phyloP scores from a whole-genome alignment of 2,329 filamentous ascomycete species.

The Paecilomyces formosus region DNA sequence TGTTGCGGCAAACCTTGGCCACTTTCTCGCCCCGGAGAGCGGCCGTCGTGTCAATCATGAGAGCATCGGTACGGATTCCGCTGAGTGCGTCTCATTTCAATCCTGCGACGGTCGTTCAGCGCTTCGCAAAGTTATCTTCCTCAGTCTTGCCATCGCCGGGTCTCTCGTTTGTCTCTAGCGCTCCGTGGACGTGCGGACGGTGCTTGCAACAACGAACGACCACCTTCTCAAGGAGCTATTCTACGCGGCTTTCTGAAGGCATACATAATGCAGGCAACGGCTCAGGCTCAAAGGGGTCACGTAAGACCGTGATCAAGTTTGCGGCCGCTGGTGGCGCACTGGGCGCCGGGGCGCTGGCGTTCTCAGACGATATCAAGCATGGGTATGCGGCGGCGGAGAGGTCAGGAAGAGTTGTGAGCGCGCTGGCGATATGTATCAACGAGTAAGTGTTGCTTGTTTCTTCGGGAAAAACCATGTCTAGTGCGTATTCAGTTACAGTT shows the following conservation, averaged over 20 bases:
- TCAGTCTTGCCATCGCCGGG: not conserved
- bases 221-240: not conserved
- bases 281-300: slow-evolving; percentile 8
- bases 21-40: not conserved
- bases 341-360: slow-evolving; percentile 39
- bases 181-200: slow-evolving; percentile 13
- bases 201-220: slow-evolving; percentile 9
- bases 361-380: slow-evolving; percentile 64
- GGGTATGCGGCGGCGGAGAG: slow-evolving; percentile 68
- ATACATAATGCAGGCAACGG: slow-evolving; percentile 2
- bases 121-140: slow-evolving; percentile 10
- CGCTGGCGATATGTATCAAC: slow-evolving; percentile 75
- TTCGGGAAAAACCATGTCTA: not conserved
- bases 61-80: slow-evolving; percentile 22
- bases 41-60: slow-evolving; percentile 15
- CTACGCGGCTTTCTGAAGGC: not conserved
- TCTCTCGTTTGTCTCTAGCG: not conserved
- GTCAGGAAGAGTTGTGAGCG: slow-evolving; percentile 67
- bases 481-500: not conserved
- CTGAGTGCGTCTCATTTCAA: slow-evolving; percentile 23
- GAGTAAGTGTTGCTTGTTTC: slow-evolving; percentile 55
- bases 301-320: slow-evolving; percentile 22
- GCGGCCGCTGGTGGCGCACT: slow-evolving; percentile 28
- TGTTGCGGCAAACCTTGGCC: no score
- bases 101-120: slow-evolving; percentile 20